These are phyloP conservation scores for Aspergillus olivimuriae DNA, from an alignment of 495 filamentous ascomycete genomes.

Conservation along the genomic window DNA sequence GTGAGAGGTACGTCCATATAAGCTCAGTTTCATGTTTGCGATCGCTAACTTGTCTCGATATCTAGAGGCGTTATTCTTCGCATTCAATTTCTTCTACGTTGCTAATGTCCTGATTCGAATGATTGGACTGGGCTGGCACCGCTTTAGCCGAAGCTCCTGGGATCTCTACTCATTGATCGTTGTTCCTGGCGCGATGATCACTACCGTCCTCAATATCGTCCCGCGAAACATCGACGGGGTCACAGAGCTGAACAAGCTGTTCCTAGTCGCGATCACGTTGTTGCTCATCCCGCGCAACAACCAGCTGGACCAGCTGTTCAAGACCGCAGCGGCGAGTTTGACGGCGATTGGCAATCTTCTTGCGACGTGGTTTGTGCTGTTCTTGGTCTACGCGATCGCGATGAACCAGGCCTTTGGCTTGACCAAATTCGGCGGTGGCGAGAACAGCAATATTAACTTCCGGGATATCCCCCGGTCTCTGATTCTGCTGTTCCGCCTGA, in stretches of 20 bases:
- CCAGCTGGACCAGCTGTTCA: constrained; percentile 97
- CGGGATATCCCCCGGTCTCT: constrained; percentile 88
- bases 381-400: constrained; percentile 93
- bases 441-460: constrained; percentile 83
- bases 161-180: constrained; percentile 82
- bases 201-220: constrained; percentile 58
- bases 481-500: constrained; percentile 88
- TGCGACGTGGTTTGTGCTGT: constrained; percentile 95
- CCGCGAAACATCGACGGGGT: constrained; percentile 54
- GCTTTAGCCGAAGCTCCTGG: constrained; percentile 92
- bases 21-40: not conserved
- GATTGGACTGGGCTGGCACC: constrained; percentile 83
- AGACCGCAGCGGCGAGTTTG: constrained; percentile 94
- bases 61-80: constrained; percentile 65
- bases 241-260: constrained; percentile 81
- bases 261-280: constrained; percentile 83
- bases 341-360: constrained; percentile 86
- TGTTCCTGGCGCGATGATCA: constrained; percentile 76
- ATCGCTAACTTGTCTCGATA: too few species aligned
- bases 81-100: constrained; percentile 80
- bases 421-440: constrained; percentile 72
- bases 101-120: constrained; percentile 80
- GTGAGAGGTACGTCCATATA: constrained; percentile 42
- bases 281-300: constrained; percentile 96
- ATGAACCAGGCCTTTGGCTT: constrained; percentile 95